Evolutionary conservation across 2,329 filamentous ascomycete genomes (phyloP), one percentile per base, ranked within the genome.

Genomic region (Nemania diffusa): DNA sequence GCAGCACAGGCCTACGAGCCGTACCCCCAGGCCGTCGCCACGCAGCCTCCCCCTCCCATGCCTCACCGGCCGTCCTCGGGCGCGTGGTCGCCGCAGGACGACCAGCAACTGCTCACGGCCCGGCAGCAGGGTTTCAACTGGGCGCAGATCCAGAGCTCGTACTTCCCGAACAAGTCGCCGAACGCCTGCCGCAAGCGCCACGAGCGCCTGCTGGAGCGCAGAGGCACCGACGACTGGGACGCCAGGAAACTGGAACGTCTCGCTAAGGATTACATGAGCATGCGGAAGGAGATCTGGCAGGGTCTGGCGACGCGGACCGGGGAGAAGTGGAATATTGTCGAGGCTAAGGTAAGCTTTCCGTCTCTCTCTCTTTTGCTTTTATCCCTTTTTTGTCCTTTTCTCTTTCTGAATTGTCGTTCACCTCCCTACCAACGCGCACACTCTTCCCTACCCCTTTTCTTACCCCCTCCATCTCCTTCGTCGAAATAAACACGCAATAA

Each of bases 171-270:
- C 77, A 97, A 97, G 83, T 89, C 88, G 8, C 83, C 91, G 65
- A 96, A 96, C 78, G 94, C 94, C 20, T 97, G 93, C 81, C 92
- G 93, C 71, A 97, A 97, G 82, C 88, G 93, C 62, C 93, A 97
- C 75, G 93, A 97, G 80, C 87, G 93, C 46, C 82, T 97, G 71
- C 90, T 95, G 84, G 91, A 95, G 80, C 88, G 90, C 71, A 86
- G 85, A 76, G 89, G 90, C 65, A 87, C 89, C 55, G 90, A 93
- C 73, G 91, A 94, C 74, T 96, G 92, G 90, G 92, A 95, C 74
- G 87, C 87, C 22, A 84, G 90, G 72, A 92, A 92, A 81, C 83
- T 94, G 26, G 91, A 95, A 77, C 84, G 85, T 9, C 83, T 97
- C 46, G 91, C 92, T 42, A 88, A 87, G 77, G 90, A 92, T 76